phyloP scores from a whole-genome alignment of 495 filamentous ascomycete species.

The Xylaria scruposa region DNA sequence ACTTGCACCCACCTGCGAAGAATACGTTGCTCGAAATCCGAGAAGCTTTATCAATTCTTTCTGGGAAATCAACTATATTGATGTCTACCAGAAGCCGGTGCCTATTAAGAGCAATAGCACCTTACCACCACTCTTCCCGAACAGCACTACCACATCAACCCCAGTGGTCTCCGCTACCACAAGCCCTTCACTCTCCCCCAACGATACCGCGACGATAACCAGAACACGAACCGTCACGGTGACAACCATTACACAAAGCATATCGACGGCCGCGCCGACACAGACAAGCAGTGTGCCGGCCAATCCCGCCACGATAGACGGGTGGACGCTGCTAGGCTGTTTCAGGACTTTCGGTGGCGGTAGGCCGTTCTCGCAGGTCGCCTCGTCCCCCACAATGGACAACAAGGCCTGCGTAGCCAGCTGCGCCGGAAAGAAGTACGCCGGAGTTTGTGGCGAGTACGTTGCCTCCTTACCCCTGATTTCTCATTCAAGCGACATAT shows the following conservation, averaged over 20 bases:
- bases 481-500: not conserved
- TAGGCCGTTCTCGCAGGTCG: constrained; percentile 14
- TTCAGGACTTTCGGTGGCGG: constrained; percentile 21
- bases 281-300: constrained; percentile 5
- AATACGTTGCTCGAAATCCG: constrained; percentile 70
- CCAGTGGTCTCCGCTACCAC: constrained; percentile 12
- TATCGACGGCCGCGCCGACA: constrained; percentile 23
- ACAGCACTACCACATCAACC: not conserved
- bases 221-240: constrained; percentile 38
- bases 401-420: constrained; percentile 28
- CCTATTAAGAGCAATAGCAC: not conserved
- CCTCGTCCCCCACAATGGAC: constrained; percentile 29
- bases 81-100: constrained; percentile 58
- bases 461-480: not conserved
- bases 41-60: constrained; percentile 65
- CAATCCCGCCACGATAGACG: constrained; percentile 20
- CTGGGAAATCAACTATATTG: constrained; percentile 75
- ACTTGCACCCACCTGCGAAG: constrained; percentile 61
- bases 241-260: constrained; percentile 3
- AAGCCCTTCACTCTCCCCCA: constrained; percentile 21
- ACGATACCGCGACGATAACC: constrained; percentile 23
- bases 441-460: constrained; percentile 33
- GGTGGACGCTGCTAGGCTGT: constrained; percentile 36
- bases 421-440: constrained; percentile 33
- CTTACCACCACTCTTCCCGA: not conserved